Conservation (phyloP, 306 rosid species). For the Fragaria nilgerrensis region DNA sequence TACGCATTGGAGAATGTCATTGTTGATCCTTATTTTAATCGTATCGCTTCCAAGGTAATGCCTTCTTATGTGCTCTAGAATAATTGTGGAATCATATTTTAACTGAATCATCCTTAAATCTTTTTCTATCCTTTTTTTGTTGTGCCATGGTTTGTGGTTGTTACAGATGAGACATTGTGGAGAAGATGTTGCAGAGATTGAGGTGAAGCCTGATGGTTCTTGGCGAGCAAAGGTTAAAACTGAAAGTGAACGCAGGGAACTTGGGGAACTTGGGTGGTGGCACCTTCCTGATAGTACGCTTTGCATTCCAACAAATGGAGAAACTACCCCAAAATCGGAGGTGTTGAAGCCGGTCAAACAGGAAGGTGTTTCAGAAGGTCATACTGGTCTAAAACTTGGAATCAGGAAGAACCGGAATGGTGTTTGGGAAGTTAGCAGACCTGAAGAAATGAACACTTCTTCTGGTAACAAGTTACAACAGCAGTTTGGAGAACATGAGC, state of each 20-base stretch:
- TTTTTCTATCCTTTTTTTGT: background rate
- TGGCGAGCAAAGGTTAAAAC: constrained; percentile 90
- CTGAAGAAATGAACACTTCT: constrained; percentile 57
- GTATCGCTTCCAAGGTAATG: constrained; percentile 70
- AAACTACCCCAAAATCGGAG: constrained; percentile 45
- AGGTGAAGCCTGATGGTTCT: constrained; percentile 93
- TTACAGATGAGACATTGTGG: constrained; percentile 84
- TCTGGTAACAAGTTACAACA: constrained; percentile 56
- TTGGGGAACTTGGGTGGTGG: constrained; percentile 75
- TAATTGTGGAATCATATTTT: background rate
- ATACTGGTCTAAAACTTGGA: constrained; percentile 65
- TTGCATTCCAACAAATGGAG: constrained; percentile 41
- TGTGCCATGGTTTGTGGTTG: constrained; percentile 3
- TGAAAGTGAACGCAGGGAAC: constrained; percentile 74
- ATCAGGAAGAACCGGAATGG: constrained; percentile 77
- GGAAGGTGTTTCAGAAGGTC: constrained; percentile 81
- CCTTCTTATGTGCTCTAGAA: background rate
- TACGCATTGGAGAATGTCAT: constrained; percentile 82
- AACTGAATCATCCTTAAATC: background rate
- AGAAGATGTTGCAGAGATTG: constrained; percentile 85
- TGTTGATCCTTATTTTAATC: constrained; percentile 89
- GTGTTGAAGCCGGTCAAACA: constrained; percentile 63
- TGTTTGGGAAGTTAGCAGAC: constrained; percentile 80
- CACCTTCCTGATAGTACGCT: constrained; percentile 72
- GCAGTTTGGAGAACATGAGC: constrained; percentile 53